phyloP scores from a whole-genome alignment of 176 grass and related monocot species.

The Paspalum vaginatum region DNA sequence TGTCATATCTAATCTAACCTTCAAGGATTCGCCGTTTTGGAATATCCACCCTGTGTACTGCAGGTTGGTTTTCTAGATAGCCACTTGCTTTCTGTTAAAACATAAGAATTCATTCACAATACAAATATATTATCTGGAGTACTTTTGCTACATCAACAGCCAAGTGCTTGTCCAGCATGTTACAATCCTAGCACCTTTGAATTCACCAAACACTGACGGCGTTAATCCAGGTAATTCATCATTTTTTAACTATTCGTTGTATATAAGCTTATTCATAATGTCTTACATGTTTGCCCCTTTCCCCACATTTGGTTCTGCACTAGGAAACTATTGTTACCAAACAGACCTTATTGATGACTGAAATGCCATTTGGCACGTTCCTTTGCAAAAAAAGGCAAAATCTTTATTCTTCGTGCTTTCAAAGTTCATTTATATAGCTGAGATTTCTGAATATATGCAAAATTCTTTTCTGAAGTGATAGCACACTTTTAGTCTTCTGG shows the following conservation, averaged over 20 bases:
- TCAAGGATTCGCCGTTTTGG: conserved; percentile 90
- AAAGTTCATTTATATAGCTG: not conserved
- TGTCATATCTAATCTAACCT: conserved; percentile 95
- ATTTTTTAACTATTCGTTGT: not conserved
- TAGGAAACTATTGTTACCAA: not conserved
- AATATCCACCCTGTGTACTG: conserved; percentile 97
- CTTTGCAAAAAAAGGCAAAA: not conserved
- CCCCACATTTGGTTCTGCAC: not conserved
- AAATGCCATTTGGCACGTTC: not conserved
- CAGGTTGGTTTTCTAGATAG: conserved; percentile 63
- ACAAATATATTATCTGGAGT: conserved; percentile 45
- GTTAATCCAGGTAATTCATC: conserved; percentile 77
- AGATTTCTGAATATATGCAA: conserved; percentile 17
- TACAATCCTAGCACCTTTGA: conserved; percentile 79
- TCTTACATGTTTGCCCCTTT: not conserved
- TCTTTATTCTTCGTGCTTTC: not conserved
- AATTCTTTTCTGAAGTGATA: not conserved
- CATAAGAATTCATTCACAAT: conserved; percentile 49
- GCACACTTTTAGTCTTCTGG: not conserved
- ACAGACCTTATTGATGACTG: not conserved
- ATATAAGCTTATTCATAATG: not conserved
- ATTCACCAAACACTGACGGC: conserved; percentile 92
- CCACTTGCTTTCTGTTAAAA: conserved; percentile 42
- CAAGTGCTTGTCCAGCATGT: conserved; percentile 82
- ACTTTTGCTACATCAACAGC: conserved; percentile 78